Base-by-base conservation (phyloP, 768 basidiomycete species). In the Vararia minispora region DNA sequence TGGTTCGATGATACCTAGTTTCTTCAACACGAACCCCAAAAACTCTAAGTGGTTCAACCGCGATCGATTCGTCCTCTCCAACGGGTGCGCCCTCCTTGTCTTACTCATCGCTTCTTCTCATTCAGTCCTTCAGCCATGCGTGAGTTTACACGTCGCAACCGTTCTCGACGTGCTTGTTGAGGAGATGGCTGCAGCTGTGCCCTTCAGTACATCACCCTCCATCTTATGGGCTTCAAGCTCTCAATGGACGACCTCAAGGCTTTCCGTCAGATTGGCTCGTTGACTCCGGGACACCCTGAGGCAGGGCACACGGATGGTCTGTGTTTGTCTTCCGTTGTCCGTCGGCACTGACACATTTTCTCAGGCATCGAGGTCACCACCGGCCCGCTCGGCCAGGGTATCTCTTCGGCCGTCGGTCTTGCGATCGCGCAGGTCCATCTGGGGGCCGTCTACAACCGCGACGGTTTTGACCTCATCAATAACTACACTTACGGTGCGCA, bases 21-120 rank as follows among this genome's bases (percentile, higher is more conserved):
- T 90, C 71, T 59, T 95, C 65, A 84, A 83, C 47, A 79, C 80
- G 52, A 92, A 90, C 64, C 85, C 90, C 35, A 79, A 78, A 59
- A 82, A 71, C 66, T 77, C 90, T 28, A 80, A 87, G 60, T 94
- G 89, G 91, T 83, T 82, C 65, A 94, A 92, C 65, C 82, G 92
- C 44, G 91, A 95, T 68, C 81, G 91, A 62, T 97, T 94, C 52
- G 91, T 97, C 43, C 78, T 95, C 48, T 95, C 91, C 48, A 94
- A 94, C 55, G 90, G 90, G 77, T 90, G 60, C 49, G 81, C 62
- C 8, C n/a, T 28, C n/a, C 16, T 35, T 28, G 41, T 18, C 22
- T 34, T 27, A 14, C 23, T 9, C 23, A 20, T 29, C 20, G 27
- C 12, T 2, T 35, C 41, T 37, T 40, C 29, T 55, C 14, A 45